Conservation (phyloP, 257 asterid species). For the Lavandula angustifolia region DNA sequence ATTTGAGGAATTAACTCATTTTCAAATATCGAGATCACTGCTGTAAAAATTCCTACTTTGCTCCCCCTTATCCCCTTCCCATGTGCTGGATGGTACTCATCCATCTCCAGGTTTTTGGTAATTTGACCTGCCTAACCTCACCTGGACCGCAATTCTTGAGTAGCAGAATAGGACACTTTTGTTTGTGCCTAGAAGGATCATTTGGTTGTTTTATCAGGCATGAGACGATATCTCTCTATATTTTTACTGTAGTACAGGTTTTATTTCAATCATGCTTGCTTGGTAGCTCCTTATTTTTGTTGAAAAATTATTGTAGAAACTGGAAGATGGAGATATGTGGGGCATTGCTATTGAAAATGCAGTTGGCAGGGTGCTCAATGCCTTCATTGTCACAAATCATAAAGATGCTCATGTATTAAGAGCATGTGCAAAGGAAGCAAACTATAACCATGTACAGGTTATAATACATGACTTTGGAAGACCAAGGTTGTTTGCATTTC, state of each 20-base stretch:
- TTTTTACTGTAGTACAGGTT: slow-evolving; percentile 10
- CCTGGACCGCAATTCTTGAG: background rate
- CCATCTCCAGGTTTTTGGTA: background rate
- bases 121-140: background rate
- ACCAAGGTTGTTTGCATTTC: slow-evolving; percentile 56
- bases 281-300: slow-evolving; percentile 28
- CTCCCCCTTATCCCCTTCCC: background rate
- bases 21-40: background rate
- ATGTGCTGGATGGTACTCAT: background rate
- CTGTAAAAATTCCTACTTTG: background rate
- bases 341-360: slow-evolving; percentile 83
- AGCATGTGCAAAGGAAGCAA: slow-evolving; percentile 80
- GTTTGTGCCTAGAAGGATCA: slow-evolving; percentile 18
- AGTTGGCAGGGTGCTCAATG: slow-evolving; percentile 70
- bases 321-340: slow-evolving; percentile 79
- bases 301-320: slow-evolving; percentile 50
- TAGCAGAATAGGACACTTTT: slow-evolving; percentile 18
- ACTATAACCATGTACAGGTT: slow-evolving; percentile 60
- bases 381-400: slow-evolving; percentile 86
- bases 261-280: slow-evolving; percentile 22
- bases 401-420: slow-evolving; percentile 71
- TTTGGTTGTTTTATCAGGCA: slow-evolving; percentile 8
- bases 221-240: background rate
- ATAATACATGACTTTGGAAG: slow-evolving; percentile 76
- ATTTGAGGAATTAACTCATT: background rate